A percentile compares a stretch with the other conserved stretches of the same genome.
Evolutionary conservation across 495 filamentous ascomycete genomes (phyloP).

Genomic region (Aspergillus homomorphus): DNA sequence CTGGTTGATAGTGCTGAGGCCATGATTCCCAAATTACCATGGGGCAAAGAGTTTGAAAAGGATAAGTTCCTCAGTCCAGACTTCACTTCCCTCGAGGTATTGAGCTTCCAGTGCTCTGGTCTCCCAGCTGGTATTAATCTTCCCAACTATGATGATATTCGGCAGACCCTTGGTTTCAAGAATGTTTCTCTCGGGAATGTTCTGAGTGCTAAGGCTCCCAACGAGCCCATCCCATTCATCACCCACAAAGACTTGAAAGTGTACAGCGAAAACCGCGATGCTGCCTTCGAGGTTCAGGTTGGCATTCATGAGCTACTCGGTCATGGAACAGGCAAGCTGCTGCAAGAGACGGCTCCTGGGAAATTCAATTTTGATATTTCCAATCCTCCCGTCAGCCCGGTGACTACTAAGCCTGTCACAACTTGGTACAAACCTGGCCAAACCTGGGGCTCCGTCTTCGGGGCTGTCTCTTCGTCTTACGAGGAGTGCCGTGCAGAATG

Average conservation of each 20-base stretch:
- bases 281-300: conserved; percentile 91
- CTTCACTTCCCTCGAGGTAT: conserved; percentile 82
- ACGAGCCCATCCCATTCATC: conserved; percentile 90
- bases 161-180: conserved; percentile 95
- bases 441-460: conserved; percentile 92
- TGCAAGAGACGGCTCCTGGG: conserved; percentile 81
- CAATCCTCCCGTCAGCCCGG: conserved; percentile 76
- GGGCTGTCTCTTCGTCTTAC: conserved; percentile 78
- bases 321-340: conserved; percentile 91
- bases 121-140: conserved; percentile 79
- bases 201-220: conserved; percentile 79
- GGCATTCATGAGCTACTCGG: conserved; percentile 94
- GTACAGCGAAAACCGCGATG: conserved; percentile 77
- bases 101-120: conserved; percentile 72
- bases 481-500: conserved; percentile 84
- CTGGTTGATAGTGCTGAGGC: conserved; percentile 76
- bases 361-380: conserved; percentile 80
- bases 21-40: conserved; percentile 86
- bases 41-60: conserved; percentile 87
- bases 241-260: conserved; percentile 65
- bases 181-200: conserved; percentile 94
- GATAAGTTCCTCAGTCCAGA: conserved; percentile 92
- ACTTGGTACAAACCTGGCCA: conserved; percentile 93
- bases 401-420: conserved; percentile 70
- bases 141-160: conserved; percentile 93